phyloP scores from a whole-genome alignment of 805 yeast species.

The Wickerhamomyces bisporus region DNA sequence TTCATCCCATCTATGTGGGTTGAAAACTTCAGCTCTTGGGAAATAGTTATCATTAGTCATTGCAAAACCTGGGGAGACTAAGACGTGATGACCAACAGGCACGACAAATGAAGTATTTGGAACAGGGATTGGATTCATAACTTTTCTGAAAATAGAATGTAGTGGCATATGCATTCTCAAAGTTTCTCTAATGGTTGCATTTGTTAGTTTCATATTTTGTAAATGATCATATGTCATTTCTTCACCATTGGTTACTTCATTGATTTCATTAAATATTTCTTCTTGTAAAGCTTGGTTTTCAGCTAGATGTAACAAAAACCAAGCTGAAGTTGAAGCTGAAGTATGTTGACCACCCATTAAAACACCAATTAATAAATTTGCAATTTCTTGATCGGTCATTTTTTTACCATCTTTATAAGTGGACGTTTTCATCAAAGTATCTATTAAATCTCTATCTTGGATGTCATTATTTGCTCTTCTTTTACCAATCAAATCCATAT shows the following conservation, averaged over 20 bases:
- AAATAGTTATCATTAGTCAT: conserved; percentile 72
- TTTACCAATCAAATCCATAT: conserved; percentile 67
- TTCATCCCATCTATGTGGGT: conserved; percentile 86
- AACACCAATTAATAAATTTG: conserved; percentile 89
- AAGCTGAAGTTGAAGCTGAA: conserved; percentile 91
- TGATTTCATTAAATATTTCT: conserved; percentile 71
- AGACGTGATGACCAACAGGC: conserved; percentile 83
- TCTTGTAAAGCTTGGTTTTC: conserved; percentile 84
- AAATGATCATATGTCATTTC: conserved; percentile 79
- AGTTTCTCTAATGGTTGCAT: conserved; percentile 85
- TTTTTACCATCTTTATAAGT: conserved; percentile 89
- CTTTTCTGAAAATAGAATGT: conserved; percentile 94
- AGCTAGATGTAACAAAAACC: conserved; percentile 89
- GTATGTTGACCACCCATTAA: conserved; percentile 99
- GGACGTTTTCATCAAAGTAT: conserved; percentile 73
- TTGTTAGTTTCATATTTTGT: conserved; percentile 75
- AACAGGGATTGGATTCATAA: conserved; percentile 67
- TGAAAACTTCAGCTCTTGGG: conserved; percentile 66
- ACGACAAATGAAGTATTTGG: conserved; percentile 77
- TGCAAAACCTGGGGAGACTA: conserved; percentile 93
- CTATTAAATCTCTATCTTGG: conserved; percentile 83
- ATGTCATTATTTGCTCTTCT: conserved; percentile 76
- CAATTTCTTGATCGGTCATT: conserved; percentile 94
- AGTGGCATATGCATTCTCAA: conserved; percentile 94
- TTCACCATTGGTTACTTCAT: conserved; percentile 50